Percentiles rank a stretch among this genome's conserved stretches.
These are phyloP conservation scores for Eimeria nieschulzi DNA, from an alignment of 169 alveolate species.

Conservation along the genomic window DNA sequence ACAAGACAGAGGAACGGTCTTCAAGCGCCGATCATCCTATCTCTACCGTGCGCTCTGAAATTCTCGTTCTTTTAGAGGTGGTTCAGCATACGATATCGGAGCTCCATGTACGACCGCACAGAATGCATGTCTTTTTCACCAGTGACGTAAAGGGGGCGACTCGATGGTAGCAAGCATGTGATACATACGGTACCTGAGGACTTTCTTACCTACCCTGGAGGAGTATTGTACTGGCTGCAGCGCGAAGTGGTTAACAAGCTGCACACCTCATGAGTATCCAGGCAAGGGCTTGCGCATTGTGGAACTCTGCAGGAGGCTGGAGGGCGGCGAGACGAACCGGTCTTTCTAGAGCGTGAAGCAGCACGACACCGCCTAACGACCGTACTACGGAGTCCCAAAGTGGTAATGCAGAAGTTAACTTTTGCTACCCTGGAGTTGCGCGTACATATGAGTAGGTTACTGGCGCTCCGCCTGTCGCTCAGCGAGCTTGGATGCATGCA, in stretches of 20 bases:
- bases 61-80: background rate
- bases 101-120: conserved; percentile 18
- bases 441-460: conserved; percentile 10
- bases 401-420: conserved; percentile 17
- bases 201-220: background rate
- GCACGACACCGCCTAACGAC: background rate
- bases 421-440: conserved; percentile 40
- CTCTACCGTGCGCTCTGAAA: background rate
- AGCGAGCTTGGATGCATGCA: conserved; percentile 44
- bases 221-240: no score
- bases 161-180: background rate
- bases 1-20: background rate
- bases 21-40: background rate
- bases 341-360: conserved; percentile 28
- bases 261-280: no score
- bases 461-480: conserved; percentile 29
- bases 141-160: no score
- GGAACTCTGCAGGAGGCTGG: conserved; percentile 41
- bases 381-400: background rate
- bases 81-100: conserved; percentile 43
- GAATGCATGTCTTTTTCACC: background rate
- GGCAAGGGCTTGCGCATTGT: background rate
- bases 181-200: background rate
- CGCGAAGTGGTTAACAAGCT: no score
- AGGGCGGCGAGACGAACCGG: conserved; percentile 32